Evolutionary conservation across 306 rosid genomes (phyloP).

Genomic region (Malus asiatica): DNA sequence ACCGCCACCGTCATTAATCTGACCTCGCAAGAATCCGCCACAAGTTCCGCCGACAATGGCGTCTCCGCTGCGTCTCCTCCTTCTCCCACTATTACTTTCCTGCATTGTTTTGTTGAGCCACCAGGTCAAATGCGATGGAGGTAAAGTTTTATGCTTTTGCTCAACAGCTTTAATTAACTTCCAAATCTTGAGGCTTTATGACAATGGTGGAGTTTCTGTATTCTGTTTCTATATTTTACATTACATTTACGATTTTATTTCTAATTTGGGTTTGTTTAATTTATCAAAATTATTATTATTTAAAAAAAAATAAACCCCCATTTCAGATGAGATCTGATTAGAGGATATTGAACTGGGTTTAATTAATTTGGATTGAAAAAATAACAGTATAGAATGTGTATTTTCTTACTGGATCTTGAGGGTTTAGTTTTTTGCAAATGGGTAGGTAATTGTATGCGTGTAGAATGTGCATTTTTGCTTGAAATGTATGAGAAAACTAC

Average conservation of each 20-base stretch:
- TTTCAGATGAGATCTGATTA: slow-evolving; percentile 34
- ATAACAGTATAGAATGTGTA: not conserved
- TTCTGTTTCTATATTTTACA: not conserved
- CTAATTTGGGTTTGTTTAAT: not conserved
- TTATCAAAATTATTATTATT: not conserved
- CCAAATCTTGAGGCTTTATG: not conserved
- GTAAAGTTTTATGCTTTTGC: slow-evolving; percentile 19
- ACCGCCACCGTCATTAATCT: not conserved
- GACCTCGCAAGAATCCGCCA: not conserved
- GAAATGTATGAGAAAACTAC: not conserved
- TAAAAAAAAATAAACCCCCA: not conserved
- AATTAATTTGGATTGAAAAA: not conserved
- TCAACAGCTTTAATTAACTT: not conserved
- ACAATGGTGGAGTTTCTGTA: not conserved
- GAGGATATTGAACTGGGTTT: slow-evolving; percentile 17
- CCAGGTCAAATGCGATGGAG: slow-evolving; percentile 41
- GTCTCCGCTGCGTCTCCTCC: slow-evolving; percentile 21
- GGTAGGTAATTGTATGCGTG: too few species aligned
- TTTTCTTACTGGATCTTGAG: slow-evolving; percentile 13
- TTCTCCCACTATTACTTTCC: slow-evolving; percentile 30
- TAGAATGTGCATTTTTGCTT: not conserved
- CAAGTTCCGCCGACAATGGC: slow-evolving; percentile 27
- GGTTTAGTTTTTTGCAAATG: slow-evolving; percentile 2
- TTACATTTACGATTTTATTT: not conserved
- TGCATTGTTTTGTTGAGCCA: slow-evolving; percentile 34